Evolutionary conservation across 768 basidiomycete genomes (phyloP), one percentile per base, ranked within the genome.

Genomic region (Phylloporus arenicola): DNA sequence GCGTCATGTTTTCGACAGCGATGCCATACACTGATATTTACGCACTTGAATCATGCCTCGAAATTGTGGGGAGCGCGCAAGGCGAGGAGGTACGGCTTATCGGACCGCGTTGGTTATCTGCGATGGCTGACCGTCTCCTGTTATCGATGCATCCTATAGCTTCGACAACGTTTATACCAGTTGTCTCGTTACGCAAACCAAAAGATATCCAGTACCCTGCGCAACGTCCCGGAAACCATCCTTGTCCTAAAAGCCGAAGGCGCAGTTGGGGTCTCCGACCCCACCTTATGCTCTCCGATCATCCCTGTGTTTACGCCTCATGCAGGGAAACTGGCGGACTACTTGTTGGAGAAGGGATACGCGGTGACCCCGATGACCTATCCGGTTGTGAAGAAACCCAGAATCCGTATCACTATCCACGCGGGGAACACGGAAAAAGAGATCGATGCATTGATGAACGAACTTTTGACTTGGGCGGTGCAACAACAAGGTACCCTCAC

Each of bases 1-100:
- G 52, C 10, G 7, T 61, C 47, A 61, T 61, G 13, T 63, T 56
- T 46, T 54, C 62, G n/a, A 64, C 62, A 12, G 43, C 58, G 6
- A 56, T 63, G 44, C 52, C 56, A 34, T 57, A 61, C 31, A 53
- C 52, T 7, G 54, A 58, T 19, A 42, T 63, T 1, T 63, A 60
- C 2, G 61, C 54, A 0, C 51, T 63, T 2, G 70, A 86, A 16
- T 74, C 56, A 5, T 58, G 92, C 39, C 82, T 64, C 14, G 29
- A 40, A 3, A 42, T 53, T 29, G 48, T 63, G 3, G 47, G 52
- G 13, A 47, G 54, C 25, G 27, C 53, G 27, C 50, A 31, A 5
- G 58, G 61, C n/a, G 43, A 58, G 13, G 56, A 63, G 56, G 62
- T 64, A 58, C 35, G 4, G 35, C 35, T 22, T 19, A 47, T 48